A percentile compares a stretch with the other conserved stretches of the same genome.
These are phyloP conservation scores for Apiospora sp. DNA, from an alignment of 2,329 filamentous ascomycete genomes.

Conservation along the genomic window DNA sequence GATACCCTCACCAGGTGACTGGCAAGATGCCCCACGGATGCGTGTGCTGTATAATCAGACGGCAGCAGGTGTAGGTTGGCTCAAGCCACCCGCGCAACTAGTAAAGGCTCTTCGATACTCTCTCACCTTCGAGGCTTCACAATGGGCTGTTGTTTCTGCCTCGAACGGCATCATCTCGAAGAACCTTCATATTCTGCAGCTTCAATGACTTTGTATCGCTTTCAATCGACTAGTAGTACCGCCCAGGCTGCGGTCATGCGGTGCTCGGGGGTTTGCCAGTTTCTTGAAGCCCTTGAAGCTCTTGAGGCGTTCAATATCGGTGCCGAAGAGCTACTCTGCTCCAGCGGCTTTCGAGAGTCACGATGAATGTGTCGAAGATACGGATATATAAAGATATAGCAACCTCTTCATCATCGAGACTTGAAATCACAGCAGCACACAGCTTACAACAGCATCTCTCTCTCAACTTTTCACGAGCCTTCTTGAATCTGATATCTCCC, in stretches of 20 bases:
- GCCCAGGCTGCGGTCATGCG: not conserved
- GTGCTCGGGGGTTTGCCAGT: not conserved
- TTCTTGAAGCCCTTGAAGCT: not conserved
- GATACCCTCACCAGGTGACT: not conserved
- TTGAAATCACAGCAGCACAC: not conserved
- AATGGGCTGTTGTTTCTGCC: not conserved
- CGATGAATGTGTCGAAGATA: not conserved
- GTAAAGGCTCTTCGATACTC: not conserved
- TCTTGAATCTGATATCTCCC: not conserved
- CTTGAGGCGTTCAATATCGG: conserved; percentile 3
- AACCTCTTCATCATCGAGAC: not conserved
- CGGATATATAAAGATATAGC: not conserved
- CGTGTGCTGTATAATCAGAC: not conserved
- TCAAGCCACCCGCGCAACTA: conserved; percentile 7
- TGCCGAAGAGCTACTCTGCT: not conserved
- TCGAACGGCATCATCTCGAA: not conserved
- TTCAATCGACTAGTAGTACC: not conserved
- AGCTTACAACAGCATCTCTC: not conserved
- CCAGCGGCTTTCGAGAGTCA: not conserved
- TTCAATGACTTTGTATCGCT: not conserved
- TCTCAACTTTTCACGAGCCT: not conserved
- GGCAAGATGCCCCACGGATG: not conserved
- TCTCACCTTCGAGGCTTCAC: not conserved
- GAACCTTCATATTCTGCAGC: not conserved
- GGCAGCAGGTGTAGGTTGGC: conserved; percentile 4